Evolutionary conservation across 1,284 basidiomycete species (phyloP), one percentile per base, ranked within the genome.

Genomic region (Pseudozyma tsukubaensis): DNA sequence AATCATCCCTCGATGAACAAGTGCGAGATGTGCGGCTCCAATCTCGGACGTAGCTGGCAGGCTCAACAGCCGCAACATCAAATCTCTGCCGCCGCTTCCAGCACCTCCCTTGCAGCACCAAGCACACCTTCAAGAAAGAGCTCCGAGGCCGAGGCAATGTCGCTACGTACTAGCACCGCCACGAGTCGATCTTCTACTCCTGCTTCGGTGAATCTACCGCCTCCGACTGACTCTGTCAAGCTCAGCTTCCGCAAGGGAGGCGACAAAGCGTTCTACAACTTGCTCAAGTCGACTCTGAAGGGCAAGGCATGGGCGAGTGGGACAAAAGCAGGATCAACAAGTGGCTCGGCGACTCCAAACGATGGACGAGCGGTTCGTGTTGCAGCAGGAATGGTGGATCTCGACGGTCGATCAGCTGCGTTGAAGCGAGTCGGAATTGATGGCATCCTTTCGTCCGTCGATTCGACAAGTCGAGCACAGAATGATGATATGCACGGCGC

Each of bases 231-330:
- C 32, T 68, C 62, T 1, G 70, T 80, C 66, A 79, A 78, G 59
- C 72, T 99, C 43, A 94, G 92, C 84, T 98, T 99, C 85, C 88
- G 96, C 37, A 92, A 91, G 81, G 94, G 94, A 6, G 95, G 95
- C 0, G 94, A 92, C 80, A 92, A 92, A 83, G 82, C 89, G 0
- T 92, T 94, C 76, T 98, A 99, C 84, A 87, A 89, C 18, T 87
- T 89, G 7, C 86, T 99, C 49, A 94, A 92, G 84, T 88, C 90
- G 16, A 90, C 91, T 35, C 85, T 98, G 57, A 88, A 90, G 67
- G 88, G 89, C 18, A 94, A 92, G 84, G 89, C 89, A 35, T 99
- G 96, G 95, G 48, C 59, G 6, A 61, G 44, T 35, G 39, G 45
- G 14, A n/a, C 61, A 16, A 52, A 47, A 7, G 43, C 42, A 19